phyloP scores from a whole-genome alignment of 2,329 filamentous ascomycete genomes.

The Calonectria pseudoturangicola region DNA sequence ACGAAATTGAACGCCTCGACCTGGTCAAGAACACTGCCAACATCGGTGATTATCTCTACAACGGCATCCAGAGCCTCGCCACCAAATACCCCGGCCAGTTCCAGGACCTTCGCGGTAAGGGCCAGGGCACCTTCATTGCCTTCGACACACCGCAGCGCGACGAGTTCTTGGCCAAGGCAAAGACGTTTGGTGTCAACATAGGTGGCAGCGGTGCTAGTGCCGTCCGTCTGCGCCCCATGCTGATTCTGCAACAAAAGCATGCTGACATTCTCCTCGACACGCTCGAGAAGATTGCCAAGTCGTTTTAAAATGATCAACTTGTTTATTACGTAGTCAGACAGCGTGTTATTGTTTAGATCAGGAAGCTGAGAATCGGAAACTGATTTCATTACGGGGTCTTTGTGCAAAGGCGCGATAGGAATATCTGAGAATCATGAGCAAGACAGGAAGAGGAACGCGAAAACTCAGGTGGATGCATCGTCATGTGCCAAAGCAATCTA shows the following conservation, averaged over 20 bases:
- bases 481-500: background rate
- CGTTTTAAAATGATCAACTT: constrained; percentile 49
- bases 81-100: constrained; percentile 85
- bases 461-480: background rate
- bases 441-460: background rate
- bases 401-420: background rate
- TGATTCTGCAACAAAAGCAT: constrained; percentile 94
- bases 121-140: constrained; percentile 93
- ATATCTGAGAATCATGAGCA: background rate
- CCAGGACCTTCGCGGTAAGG: constrained; percentile 89
- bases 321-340: background rate
- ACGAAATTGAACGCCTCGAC: constrained; percentile 84
- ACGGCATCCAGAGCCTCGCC: constrained; percentile 80
- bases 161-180: constrained; percentile 85
- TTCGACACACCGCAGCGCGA: constrained; percentile 90
- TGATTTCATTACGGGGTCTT: background rate
- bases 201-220: constrained; percentile 86
- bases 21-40: constrained; percentile 87
- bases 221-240: constrained; percentile 89
- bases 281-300: constrained; percentile 83
- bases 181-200: constrained; percentile 89
- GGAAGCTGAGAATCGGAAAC: background rate
- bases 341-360: background rate
- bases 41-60: constrained; percentile 87
- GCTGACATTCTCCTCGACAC: constrained; percentile 88